Evolutionary conservation across 2,329 filamentous ascomycete genomes (phyloP), one percentile per base, ranked within the genome.

Genomic region (Calonectria pseudoreteaudii): DNA sequence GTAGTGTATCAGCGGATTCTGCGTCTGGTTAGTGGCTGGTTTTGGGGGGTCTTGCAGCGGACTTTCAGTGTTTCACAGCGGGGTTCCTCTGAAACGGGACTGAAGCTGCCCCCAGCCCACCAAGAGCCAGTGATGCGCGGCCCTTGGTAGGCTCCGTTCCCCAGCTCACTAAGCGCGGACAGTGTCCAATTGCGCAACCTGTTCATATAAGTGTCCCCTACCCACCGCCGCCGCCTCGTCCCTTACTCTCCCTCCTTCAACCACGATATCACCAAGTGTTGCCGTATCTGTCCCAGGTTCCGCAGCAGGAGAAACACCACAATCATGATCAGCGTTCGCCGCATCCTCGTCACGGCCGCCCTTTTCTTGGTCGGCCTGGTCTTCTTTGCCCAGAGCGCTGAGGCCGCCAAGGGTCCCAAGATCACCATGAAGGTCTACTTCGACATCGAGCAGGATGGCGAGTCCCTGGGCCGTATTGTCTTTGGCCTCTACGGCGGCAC

Each of bases 381-480:
- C 79, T 91, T 95, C 87, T 92, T 98, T 83, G 90, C 93, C 79
- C 93, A 95, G 86, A 90, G 91, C 41, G 92, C 91, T 74, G 92
- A 94, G 80, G 94, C 94, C 69, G 89, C 89, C 78, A 95, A 96
- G 88, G 96, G 97, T 60, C 96, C 95, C 76, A 97, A 97, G 92
- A 96, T 98, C 88, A 98, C 96, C 81, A 90, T 94, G 90, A 98
- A 98, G 92, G 95, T 97, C 86, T 97, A 92, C 90, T 96, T 97
- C 85, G 94, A 97, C 86, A 93, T 97, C 79, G 87, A 90, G 81
- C 92, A 95, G 82, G 95, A 93, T 82, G 94, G 94, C 77, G 89
- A 95, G 86, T 84, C 90, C 62, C 83, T 96, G 52, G 95, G 95
- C 75, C 92, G 93, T 75, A 90, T 97, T 79, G 93, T 95, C 79